A percentile compares a stretch with the other conserved stretches of the same genome.
These are phyloP conservation scores for Moniliella sp. DNA, from an alignment of 1,284 basidiomycete genomes.

Conservation along the genomic window DNA sequence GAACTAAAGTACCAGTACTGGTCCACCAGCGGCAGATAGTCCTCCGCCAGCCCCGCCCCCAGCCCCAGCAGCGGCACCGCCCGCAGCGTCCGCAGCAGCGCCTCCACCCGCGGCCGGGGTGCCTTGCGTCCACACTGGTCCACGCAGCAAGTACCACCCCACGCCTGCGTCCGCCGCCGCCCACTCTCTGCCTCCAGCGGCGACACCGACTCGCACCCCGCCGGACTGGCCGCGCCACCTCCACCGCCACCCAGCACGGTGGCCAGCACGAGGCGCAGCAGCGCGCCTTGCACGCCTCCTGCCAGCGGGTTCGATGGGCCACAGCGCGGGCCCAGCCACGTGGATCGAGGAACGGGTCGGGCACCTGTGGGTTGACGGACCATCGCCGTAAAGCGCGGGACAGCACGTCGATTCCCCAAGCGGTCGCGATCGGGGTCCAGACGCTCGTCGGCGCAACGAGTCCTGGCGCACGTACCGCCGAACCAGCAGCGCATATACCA, in stretches of 20 bases:
- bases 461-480: not conserved
- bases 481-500: constrained; percentile 8
- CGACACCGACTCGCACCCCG: constrained; percentile 16
- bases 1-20: constrained; percentile 62
- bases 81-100: constrained; percentile 42
- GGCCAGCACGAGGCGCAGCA: constrained; percentile 15
- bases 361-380: constrained; percentile 1
- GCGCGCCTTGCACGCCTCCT: constrained; percentile 21
- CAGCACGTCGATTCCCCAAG: constrained; percentile 16
- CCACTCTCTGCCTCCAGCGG: constrained; percentile 45
- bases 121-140: constrained; percentile 69
- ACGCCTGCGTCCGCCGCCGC: constrained; percentile 53
- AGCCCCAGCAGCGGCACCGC: constrained; percentile 52
- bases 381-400: constrained; percentile 4
- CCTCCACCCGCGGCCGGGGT: constrained; percentile 60
- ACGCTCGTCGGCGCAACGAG: constrained; percentile 6
- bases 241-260: constrained; percentile 8
- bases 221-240: constrained; percentile 4
- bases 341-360: no score
- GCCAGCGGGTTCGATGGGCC: no score
- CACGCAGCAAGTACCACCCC: constrained; percentile 64
- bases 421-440: constrained; percentile 13
- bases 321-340: constrained; percentile 1
- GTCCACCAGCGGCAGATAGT: constrained; percentile 80
- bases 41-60: constrained; percentile 53